Conservation (phyloP, 768 basidiomycete genomes). For the Cyathus striatus region DNA sequence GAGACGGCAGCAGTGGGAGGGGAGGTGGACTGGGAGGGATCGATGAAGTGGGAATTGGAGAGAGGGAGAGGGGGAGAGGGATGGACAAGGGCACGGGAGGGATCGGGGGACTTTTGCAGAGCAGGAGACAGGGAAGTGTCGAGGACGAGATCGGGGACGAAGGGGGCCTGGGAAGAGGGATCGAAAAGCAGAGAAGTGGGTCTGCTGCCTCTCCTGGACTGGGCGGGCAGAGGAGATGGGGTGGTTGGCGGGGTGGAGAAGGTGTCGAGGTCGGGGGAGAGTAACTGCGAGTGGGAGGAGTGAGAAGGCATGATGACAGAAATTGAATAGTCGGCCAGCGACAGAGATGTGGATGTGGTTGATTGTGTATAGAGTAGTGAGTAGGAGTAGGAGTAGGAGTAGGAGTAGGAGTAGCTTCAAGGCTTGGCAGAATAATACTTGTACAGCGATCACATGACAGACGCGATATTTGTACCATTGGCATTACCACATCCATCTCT, state of each 20-base stretch:
- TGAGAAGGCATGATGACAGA: constrained; percentile 2
- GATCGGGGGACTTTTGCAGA: constrained; percentile 5
- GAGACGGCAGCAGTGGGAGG: background rate
- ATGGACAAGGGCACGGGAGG: too few species aligned
- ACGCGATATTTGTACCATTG: too few species aligned
- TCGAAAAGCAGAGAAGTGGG: constrained; percentile 42
- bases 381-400: too few species aligned
- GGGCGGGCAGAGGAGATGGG: constrained; percentile 29
- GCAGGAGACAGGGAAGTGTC: constrained; percentile 29
- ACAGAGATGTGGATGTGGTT: too few species aligned
- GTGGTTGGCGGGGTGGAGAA: constrained; percentile 40
- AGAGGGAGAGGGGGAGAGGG: too few species aligned
- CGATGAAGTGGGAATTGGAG: too few species aligned
- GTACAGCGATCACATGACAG: too few species aligned
- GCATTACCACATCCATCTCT: constrained; percentile 1
- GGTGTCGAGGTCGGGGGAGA: constrained; percentile 29
- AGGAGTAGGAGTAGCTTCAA: too few species aligned
- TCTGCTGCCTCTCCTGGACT: constrained; percentile 36
- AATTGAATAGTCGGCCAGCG: constrained; percentile 6
- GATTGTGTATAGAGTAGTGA: too few species aligned
- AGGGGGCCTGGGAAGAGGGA: constrained; percentile 21
- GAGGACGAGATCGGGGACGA: constrained; percentile 40
- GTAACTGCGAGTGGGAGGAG: constrained; percentile 9
- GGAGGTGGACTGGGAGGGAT: background rate
- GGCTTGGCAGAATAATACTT: too few species aligned